These are phyloP conservation scores for Podaxis rugospora DNA, from an alignment of 768 basidiomycete species.

Conservation along the genomic window DNA sequence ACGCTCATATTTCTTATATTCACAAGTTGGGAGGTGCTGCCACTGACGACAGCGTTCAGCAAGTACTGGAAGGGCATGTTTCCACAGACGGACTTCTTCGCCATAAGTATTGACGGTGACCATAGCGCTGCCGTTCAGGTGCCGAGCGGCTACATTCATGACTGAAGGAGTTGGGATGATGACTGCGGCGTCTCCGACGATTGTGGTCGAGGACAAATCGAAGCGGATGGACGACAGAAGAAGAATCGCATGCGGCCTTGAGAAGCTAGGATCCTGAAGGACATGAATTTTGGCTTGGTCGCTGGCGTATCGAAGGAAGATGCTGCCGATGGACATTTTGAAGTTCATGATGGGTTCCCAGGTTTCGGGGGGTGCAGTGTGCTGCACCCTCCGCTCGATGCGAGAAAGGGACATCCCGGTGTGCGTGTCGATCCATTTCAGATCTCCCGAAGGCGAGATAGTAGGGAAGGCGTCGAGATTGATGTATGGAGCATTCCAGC, in stretches of 20 bases:
- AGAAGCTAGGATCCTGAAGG: not conserved
- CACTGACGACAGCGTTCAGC: conserved; percentile 53
- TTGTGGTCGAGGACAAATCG: conserved; percentile 44
- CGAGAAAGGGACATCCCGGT: conserved; percentile 18
- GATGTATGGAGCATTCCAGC: conserved; percentile 28
- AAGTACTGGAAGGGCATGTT: conserved; percentile 43
- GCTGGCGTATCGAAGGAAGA: conserved; percentile 15
- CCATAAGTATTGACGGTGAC: conserved; percentile 16
- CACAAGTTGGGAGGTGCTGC: conserved; percentile 43
- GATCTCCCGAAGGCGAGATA: conserved; percentile 12
- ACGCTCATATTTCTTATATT: conserved; percentile 30
- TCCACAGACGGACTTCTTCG: conserved; percentile 43
- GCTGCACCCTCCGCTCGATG: conserved; percentile 13
- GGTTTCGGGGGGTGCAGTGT: not conserved
- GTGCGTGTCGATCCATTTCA: conserved; percentile 22
- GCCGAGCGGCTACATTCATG: conserved; percentile 15
- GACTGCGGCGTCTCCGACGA: conserved; percentile 48
- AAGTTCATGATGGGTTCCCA: conserved; percentile 17
- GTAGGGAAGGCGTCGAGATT: conserved; percentile 22
- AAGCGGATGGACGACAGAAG: conserved; percentile 42
- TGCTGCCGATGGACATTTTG: conserved; percentile 18
- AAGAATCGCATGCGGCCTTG: conserved; percentile 32
- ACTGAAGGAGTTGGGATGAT: conserved; percentile 28
- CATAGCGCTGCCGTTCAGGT: conserved; percentile 11
- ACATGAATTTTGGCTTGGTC: not conserved